Evolutionary conservation across 2,329 filamentous ascomycete genomes (phyloP).

Genomic region (Colletotrichum paranaense): DNA sequence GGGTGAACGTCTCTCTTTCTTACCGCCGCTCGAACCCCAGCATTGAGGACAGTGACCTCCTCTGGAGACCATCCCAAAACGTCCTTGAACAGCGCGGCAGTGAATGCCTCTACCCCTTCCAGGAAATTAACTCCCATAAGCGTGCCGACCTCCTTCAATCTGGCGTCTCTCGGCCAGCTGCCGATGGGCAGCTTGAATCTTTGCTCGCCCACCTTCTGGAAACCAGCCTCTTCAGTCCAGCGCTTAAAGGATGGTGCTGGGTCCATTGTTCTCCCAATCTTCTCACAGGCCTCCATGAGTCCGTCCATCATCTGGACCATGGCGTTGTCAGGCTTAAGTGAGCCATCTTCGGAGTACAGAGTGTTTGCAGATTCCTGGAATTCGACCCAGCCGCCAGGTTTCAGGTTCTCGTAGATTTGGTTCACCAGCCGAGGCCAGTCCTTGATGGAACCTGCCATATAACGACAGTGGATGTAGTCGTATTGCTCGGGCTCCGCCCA

Average conservation of each 20-base stretch:
- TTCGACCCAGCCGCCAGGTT: neutral
- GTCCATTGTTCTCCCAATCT: conserved; percentile 44
- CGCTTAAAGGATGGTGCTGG: conserved; percentile 39
- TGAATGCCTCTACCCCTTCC: conserved; percentile 38
- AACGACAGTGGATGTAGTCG: conserved; percentile 50
- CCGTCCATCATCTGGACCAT: conserved; percentile 38
- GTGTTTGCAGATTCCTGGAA: conserved; percentile 24
- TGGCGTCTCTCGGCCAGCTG: conserved; percentile 52
- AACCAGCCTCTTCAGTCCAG: conserved; percentile 45
- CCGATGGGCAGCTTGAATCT: conserved; percentile 45
- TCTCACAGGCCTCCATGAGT: conserved; percentile 41
- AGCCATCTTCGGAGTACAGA: conserved; percentile 16
- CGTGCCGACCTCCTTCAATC: conserved; percentile 52
- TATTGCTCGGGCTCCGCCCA: conserved; percentile 42
- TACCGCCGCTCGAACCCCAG: conserved; percentile 41
- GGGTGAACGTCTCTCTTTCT: conserved; percentile 43
- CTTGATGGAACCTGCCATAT: conserved; percentile 47
- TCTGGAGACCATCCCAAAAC: conserved; percentile 41
- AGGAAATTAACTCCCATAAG: conserved; percentile 38
- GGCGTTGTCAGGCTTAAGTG: neutral
- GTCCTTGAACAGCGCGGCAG: conserved; percentile 42
- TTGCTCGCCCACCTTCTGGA: conserved; percentile 43
- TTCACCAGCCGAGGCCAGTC: conserved; percentile 42
- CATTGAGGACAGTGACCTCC: conserved; percentile 41
- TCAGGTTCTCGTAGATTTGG: conserved; percentile 5